phyloP scores from a whole-genome alignment of 176 grass and related monocot genomes.

The Guadua angustifolia region DNA sequence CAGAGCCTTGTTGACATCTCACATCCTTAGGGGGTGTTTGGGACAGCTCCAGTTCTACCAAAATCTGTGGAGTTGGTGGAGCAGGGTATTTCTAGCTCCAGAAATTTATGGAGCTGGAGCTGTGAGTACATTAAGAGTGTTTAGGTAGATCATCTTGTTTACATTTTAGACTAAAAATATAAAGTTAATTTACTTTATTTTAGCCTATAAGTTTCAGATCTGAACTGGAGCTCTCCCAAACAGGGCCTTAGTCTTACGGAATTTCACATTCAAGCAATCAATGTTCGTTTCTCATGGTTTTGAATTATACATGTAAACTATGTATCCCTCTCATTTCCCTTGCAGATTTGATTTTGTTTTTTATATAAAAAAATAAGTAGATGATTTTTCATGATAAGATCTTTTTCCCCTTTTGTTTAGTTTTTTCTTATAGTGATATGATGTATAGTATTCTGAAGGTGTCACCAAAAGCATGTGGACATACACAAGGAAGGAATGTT shows the following conservation, averaged over 20 bases:
- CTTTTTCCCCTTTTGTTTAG: neutral
- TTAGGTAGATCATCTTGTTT: too few species aligned
- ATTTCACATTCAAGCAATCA: conserved; percentile 5
- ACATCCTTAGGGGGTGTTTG: too few species aligned
- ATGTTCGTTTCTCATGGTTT: conserved; percentile 29
- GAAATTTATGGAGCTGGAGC: too few species aligned
- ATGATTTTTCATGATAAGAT: neutral
- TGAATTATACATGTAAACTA: neutral
- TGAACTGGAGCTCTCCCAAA: too few species aligned
- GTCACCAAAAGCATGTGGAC: conserved; percentile 95
- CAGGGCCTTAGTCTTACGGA: neutral
- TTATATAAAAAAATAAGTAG: neutral
- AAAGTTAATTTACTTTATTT: too few species aligned
- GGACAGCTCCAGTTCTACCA: too few species aligned
- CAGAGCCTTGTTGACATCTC: neutral
- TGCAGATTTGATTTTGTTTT: neutral
- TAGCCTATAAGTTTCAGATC: too few species aligned
- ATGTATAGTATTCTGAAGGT: conserved; percentile 69
- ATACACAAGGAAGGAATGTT: conserved; percentile 94
- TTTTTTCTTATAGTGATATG: conserved; percentile 45
- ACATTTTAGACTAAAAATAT: too few species aligned
- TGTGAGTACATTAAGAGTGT: too few species aligned
- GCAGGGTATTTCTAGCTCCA: too few species aligned
- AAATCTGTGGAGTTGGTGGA: too few species aligned
- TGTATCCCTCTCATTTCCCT: neutral